phyloP scores from a whole-genome alignment of 2,329 filamentous ascomycete genomes.

The Aspergillus alliaceus region DNA sequence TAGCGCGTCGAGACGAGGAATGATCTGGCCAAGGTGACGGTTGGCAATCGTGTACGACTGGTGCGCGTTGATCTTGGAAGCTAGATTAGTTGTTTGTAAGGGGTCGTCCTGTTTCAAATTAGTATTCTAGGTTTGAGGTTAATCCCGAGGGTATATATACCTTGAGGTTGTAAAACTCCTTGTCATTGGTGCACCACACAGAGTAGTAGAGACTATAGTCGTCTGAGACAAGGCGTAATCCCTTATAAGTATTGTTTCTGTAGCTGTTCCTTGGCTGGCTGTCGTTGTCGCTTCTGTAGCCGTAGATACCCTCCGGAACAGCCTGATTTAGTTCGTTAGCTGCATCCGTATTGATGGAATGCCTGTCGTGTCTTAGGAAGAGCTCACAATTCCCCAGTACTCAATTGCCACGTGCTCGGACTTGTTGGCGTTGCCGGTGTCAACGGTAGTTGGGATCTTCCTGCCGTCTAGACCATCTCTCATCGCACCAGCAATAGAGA shows the following conservation, averaged over 20 bases:
- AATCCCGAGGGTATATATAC: too few relatives aligned
- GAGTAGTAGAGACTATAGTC: constrained; percentile 65
- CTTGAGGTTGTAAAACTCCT: constrained; percentile 64
- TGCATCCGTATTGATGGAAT: too few relatives aligned
- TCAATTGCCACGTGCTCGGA: constrained; percentile 60
- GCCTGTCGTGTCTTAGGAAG: too few relatives aligned
- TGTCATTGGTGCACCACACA: constrained; percentile 68
- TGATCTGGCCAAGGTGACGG: constrained; percentile 36
- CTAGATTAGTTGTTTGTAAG: constrained; percentile 52
- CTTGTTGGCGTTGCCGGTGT: constrained; percentile 25
- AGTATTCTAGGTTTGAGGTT: too few relatives aligned
- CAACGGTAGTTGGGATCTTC: constrained; percentile 46
- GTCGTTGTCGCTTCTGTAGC: constrained; percentile 22
- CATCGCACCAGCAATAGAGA: constrained; percentile 41
- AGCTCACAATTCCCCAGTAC: constrained; percentile 51
- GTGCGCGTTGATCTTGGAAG: constrained; percentile 19
- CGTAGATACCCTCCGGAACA: constrained; percentile 29
- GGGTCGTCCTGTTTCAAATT: constrained; percentile 48
- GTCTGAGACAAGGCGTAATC: constrained; percentile 53
- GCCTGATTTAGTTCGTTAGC: too few relatives aligned
- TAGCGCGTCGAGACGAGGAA: constrained; percentile 57
- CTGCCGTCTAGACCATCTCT: constrained; percentile 57
- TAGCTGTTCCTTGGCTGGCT: constrained; percentile 16
- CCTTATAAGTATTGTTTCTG: constrained; percentile 62
- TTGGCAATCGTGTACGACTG: constrained; percentile 13